Percentiles rank a stretch among this genome's conserved stretches.
Evolutionary conservation across 2,329 filamentous ascomycete species (phyloP).

Genomic region (Grosmannia clavigera): DNA sequence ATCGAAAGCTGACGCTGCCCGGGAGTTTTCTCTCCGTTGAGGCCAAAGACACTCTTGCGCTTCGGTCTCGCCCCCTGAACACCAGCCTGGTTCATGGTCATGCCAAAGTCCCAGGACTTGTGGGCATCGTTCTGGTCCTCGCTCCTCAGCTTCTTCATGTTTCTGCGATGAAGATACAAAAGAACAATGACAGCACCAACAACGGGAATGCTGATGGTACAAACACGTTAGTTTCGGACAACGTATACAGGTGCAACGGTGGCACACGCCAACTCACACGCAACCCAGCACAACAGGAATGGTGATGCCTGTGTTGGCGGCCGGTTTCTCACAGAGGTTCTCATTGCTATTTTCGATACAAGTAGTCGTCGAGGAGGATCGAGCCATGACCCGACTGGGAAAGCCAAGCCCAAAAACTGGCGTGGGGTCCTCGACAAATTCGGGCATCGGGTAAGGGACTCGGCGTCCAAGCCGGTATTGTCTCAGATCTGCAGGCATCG

Average conservation of each 20-base stretch:
- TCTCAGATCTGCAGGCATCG: conserved; percentile 11
- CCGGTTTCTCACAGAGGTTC: conserved; percentile 48
- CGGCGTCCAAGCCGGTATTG: conserved; percentile 17
- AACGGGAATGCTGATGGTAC: conserved; percentile 56
- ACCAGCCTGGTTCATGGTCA: conserved; percentile 39
- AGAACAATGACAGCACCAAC: conserved; percentile 53
- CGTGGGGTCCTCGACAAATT: conserved; percentile 9
- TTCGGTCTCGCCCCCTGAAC: conserved; percentile 23
- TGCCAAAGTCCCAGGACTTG: conserved; percentile 83
- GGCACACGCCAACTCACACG: conserved; percentile 41
- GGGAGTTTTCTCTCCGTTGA: conserved; percentile 40
- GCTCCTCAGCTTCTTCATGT: conserved; percentile 53
- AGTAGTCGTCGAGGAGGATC: conserved; percentile 10
- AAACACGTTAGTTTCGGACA: neutral
- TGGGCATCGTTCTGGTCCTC: conserved; percentile 84
- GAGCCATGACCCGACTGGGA: conserved; percentile 12
- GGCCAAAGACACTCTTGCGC: conserved; percentile 30
- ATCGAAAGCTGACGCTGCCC: conserved; percentile 50
- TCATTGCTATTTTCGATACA: conserved; percentile 15
- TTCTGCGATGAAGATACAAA: conserved; percentile 66
- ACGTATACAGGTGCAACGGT: too few relatives aligned
- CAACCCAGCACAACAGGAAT: conserved; percentile 58
- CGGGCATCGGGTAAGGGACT: conserved; percentile 9
- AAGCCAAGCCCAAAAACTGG: conserved; percentile 9
- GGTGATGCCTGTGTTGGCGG: conserved; percentile 37